A percentile compares a stretch with the other conserved stretches of the same genome.
Conservation (phyloP, 768 basidiomycete species). For the Auriculariales sp. region DNA sequence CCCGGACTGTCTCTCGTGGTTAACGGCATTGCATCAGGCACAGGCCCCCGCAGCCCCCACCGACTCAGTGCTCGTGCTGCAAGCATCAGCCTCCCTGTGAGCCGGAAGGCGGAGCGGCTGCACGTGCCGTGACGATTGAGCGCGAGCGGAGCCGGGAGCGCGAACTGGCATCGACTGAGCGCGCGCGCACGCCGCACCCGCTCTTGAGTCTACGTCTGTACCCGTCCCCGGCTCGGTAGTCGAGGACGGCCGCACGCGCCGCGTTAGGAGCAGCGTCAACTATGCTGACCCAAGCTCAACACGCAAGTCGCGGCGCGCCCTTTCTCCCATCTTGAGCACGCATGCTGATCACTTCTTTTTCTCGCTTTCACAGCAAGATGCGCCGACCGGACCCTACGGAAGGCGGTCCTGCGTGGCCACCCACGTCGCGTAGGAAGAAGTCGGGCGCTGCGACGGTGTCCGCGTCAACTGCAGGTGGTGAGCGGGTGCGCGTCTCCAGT, state of each 20-base stretch:
- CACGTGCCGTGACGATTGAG: too few relatives aligned
- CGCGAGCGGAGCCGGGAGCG: too few relatives aligned
- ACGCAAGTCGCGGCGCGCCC: conserved; percentile 36
- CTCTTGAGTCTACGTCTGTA: conserved; percentile 19
- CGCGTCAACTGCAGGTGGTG: too few relatives aligned
- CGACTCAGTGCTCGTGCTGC: too few relatives aligned
- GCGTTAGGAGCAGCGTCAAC: conserved; percentile 66
- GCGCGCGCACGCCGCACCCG: conserved; percentile 24
- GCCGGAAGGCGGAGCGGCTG: too few relatives aligned
- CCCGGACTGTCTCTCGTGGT: too few relatives aligned
- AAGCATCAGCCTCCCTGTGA: too few relatives aligned
- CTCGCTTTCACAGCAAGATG: conserved; percentile 51
- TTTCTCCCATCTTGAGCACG: not conserved
- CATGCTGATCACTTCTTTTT: conserved; percentile 1
- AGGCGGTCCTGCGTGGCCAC: not conserved
- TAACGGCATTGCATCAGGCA: too few relatives aligned
- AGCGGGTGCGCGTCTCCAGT: too few relatives aligned
- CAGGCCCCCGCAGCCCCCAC: too few relatives aligned
- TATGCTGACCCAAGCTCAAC: conserved; percentile 82
- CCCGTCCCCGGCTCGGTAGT: conserved; percentile 19
- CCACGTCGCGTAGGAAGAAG: not conserved
- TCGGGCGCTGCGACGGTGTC: too few relatives aligned
- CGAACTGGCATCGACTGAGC: too few relatives aligned
- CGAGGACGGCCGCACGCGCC: conserved; percentile 28
- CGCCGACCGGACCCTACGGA: conserved; percentile 55